phyloP scores from a whole-genome alignment of 805 yeast species.

The Starmerella riodocensis region DNA sequence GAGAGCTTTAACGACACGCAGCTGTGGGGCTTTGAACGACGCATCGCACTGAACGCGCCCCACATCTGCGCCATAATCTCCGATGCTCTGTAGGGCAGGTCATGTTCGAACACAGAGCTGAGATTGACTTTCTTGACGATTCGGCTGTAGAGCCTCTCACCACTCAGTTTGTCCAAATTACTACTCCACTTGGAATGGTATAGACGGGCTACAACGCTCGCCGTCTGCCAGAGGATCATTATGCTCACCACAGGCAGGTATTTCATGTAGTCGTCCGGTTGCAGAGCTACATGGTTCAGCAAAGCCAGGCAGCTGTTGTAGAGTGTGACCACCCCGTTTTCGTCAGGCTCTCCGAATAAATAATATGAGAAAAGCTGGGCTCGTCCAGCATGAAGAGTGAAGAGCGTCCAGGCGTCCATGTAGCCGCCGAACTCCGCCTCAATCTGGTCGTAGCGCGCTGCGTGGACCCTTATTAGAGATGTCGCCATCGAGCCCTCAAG shows the following conservation, averaged over 20 bases:
- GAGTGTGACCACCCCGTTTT: slow-evolving; percentile 46
- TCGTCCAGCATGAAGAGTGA: slow-evolving; percentile 58
- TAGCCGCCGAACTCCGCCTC: slow-evolving; percentile 40
- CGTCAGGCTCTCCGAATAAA: slow-evolving; percentile 45
- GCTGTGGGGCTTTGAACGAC: slow-evolving; percentile 31
- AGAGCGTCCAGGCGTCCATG: slow-evolving; percentile 55
- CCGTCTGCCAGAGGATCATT: slow-evolving; percentile 80
- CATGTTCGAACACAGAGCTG: slow-evolving; percentile 81
- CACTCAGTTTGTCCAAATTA: slow-evolving; percentile 55
- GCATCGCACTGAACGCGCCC: slow-evolving; percentile 62
- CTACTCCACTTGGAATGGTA: slow-evolving; percentile 60
- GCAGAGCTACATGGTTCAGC: slow-evolving; percentile 49
- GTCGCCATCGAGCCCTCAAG: slow-evolving; percentile 56
- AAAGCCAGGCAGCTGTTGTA: slow-evolving; percentile 69
- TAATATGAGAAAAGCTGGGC: slow-evolving; percentile 75
- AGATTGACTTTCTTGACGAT: slow-evolving; percentile 40
- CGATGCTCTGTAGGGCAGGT: slow-evolving; percentile 80
- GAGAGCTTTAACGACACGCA: slow-evolving; percentile 24
- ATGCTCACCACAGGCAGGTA: slow-evolving; percentile 70
- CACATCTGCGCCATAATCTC: slow-evolving; percentile 92
- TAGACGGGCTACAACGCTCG: slow-evolving; percentile 68
- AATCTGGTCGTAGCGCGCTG: slow-evolving; percentile 61
- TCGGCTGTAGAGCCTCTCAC: slow-evolving; percentile 40
- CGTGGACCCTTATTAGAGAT: slow-evolving; percentile 58
- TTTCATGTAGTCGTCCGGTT: slow-evolving; percentile 51